Percentiles rank a stretch among this genome's conserved stretches.
These are phyloP conservation scores for Camellia granthamiana DNA, from an alignment of 148 eudicot species.

Conservation along the genomic window DNA sequence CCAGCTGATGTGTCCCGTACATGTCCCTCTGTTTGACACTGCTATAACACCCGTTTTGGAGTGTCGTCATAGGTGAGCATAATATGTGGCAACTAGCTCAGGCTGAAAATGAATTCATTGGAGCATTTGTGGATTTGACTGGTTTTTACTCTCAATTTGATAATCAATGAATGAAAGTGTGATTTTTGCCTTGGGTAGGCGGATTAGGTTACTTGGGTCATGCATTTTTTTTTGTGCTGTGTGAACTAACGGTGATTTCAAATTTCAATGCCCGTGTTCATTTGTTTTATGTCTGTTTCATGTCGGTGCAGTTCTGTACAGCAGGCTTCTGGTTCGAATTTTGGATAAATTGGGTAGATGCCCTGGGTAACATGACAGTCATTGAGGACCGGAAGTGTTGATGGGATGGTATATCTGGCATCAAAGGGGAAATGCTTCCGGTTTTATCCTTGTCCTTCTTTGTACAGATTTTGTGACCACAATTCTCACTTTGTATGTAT, in stretches of 20 bases:
- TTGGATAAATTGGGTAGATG: constrained; percentile 8
- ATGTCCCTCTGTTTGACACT: too few relatives aligned
- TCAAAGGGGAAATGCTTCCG: not conserved
- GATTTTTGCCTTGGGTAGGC: not conserved
- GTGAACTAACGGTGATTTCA: not conserved
- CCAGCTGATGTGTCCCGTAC: too few relatives aligned
- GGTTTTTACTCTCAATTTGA: not conserved
- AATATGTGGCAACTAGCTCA: not conserved
- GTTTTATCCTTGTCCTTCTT: not conserved
- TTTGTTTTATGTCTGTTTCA: not conserved
- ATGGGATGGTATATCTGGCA: not conserved
- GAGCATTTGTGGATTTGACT: too few relatives aligned
- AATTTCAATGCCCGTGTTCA: not conserved
- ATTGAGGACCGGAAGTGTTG: not conserved
- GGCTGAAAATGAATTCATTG: not conserved
- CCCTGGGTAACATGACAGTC: not conserved
- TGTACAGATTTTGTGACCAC: not conserved
- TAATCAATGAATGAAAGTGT: not conserved
- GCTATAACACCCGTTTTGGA: too few relatives aligned
- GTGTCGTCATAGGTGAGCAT: not conserved
- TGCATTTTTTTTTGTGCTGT: not conserved
- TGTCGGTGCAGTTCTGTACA: constrained; percentile 33
- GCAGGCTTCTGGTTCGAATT: constrained; percentile 22
- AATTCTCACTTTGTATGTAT: too few relatives aligned
- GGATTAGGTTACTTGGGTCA: not conserved